Conservation (phyloP, 2,329 filamentous ascomycete genomes). For the Ceratocystiopsis brevicomis region DNA sequence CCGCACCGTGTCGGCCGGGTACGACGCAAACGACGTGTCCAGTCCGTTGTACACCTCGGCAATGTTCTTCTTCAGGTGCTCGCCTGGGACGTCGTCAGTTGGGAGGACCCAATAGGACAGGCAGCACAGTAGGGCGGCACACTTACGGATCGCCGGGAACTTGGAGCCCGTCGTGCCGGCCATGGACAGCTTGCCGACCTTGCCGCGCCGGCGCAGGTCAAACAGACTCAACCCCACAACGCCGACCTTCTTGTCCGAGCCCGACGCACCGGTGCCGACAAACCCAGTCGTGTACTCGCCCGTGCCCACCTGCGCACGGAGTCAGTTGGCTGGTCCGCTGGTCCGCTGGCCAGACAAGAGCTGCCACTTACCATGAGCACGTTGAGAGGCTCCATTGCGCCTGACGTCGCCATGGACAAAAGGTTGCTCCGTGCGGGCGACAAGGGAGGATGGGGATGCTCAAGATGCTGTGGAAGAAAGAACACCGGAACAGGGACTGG, state of each 20-base stretch:
- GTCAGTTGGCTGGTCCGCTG: background rate
- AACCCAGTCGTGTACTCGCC: constrained; percentile 96
- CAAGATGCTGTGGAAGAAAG: background rate
- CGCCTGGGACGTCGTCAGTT: constrained; percentile 26
- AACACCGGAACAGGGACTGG: background rate
- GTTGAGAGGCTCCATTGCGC: constrained; percentile 38
- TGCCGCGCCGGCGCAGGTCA: constrained; percentile 71
- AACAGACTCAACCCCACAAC: constrained; percentile 83
- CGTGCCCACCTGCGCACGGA: constrained; percentile 48
- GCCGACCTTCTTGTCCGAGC: constrained; percentile 89
- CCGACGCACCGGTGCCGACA: constrained; percentile 64
- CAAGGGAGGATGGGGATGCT: background rate
- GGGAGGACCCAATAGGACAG: no score
- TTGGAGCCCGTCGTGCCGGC: constrained; percentile 76
- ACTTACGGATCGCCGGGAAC: constrained; percentile 74
- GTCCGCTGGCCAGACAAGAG: background rate
- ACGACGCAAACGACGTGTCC: constrained; percentile 72
- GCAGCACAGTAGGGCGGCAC: background rate
- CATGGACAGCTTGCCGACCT: constrained; percentile 75
- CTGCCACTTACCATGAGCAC: constrained; percentile 42
- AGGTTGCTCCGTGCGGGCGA: no score
- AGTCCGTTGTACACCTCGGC: constrained; percentile 71
- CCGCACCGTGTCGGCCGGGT: constrained; percentile 50
- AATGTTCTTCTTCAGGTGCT: constrained; percentile 79
- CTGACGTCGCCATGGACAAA: no score